A percentile compares a stretch with the other conserved stretches of the same genome.
Evolutionary conservation across 257 asterid species (phyloP).

Genomic region (Pogostemon cablin): DNA sequence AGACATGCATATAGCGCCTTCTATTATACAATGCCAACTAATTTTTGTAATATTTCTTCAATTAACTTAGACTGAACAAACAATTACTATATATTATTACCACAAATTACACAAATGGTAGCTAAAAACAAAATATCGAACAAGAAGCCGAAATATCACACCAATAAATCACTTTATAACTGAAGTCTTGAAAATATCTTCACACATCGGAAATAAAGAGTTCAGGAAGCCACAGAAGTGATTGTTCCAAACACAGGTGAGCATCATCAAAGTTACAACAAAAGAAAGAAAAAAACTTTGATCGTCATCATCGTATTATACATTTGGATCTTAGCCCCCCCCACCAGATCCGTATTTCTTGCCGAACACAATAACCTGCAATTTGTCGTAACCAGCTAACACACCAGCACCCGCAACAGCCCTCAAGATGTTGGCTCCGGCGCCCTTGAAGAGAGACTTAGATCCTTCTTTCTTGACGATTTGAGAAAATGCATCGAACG

Average conservation of each 20-base stretch:
- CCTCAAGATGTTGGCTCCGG: constrained; percentile 79
- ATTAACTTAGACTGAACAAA: too few species aligned
- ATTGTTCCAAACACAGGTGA: neutral
- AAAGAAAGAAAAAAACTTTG: constrained; percentile 4
- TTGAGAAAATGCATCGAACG: constrained; percentile 64
- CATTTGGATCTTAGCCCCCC: constrained; percentile 40
- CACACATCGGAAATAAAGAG: neutral
- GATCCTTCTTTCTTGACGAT: constrained; percentile 68
- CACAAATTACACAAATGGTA: too few species aligned
- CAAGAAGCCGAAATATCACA: too few species aligned
- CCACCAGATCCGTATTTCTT: constrained; percentile 79
- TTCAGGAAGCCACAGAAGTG: neutral
- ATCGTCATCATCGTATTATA: constrained; percentile 41
- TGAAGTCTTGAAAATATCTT: neutral
- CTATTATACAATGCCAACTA: too few species aligned
- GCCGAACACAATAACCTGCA: constrained; percentile 67
- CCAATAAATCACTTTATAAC: neutral
- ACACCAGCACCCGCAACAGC: constrained; percentile 89
- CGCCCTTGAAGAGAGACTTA: constrained; percentile 75
- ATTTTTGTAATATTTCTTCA: too few species aligned
- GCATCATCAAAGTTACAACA: neutral
- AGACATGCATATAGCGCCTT: too few species aligned
- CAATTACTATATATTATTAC: too few species aligned
- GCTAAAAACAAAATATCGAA: too few species aligned
- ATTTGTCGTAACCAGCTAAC: constrained; percentile 72